Evolutionary conservation across 2,329 filamentous ascomycete genomes (phyloP), one percentile per base, ranked within the genome.

Genomic region (Colletotrichum destructivum): DNA sequence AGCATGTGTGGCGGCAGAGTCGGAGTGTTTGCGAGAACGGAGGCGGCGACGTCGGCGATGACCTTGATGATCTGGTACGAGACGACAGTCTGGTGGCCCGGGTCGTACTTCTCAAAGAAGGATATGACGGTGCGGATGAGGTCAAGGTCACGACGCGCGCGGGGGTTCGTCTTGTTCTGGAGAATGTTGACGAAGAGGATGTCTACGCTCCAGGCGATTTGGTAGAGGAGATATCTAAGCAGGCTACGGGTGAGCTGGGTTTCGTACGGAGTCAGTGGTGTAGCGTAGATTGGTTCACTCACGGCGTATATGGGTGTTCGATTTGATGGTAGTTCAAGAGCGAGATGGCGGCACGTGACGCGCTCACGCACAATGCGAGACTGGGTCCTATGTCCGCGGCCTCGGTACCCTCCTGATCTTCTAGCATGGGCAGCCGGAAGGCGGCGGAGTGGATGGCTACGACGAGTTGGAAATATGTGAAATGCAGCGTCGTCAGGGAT

Each of bases 51-150:
- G 2, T 61, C 57, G 21, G 66, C 66, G 12, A 71, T 69, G n/a
- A 69, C 46, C 21, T 42, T 57, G 46, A 71, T 64, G 59, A 63
- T 21, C 12, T 69, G 69, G 46, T 71, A 71, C 51, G 59, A 60
- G 12, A 63, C 13, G 11, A 69, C 65, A 13, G 46, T 31, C 40
- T 60, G 51, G 59, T 71, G 69, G 4, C 15, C 12, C 3, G 69
- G 69, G 4, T 71, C 69, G 38, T 62, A 71, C 44, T 69, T 69
- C 46, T 71, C 69, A 26, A 71, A 71, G 47, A 71, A 71, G 52
- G 59, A 47, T 26, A 71, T 61, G 13, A 71, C 59, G 11, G 54
- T 71, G 16, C 69, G 69, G 54, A 71, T 69, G 26, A 71, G 69
- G 13, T 71, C 69, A 16, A 71, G 65, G 18, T 71, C 69, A 18